These are phyloP conservation scores for Hamigera avellanea DNA, from an alignment of 495 filamentous ascomycete species.

Conservation along the genomic window DNA sequence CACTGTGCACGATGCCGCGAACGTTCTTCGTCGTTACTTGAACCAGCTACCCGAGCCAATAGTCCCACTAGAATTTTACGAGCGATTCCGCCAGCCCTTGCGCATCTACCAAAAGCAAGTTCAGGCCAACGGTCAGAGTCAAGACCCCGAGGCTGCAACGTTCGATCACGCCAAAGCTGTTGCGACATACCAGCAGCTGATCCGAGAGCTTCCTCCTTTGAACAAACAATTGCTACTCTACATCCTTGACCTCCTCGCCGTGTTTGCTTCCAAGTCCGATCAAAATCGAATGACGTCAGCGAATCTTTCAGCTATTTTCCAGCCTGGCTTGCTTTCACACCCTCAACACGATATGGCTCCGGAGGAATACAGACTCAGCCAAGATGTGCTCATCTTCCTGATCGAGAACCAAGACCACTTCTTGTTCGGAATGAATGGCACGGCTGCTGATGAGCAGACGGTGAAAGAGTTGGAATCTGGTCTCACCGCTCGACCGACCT, in stretches of 20 bases:
- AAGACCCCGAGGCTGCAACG: slow-evolving; percentile 29
- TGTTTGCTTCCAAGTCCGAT: slow-evolving; percentile 96
- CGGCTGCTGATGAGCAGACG: slow-evolving; percentile 76
- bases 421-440: slow-evolving; percentile 88
- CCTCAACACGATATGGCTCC: slow-evolving; percentile 92
- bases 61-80: slow-evolving; percentile 89
- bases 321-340: slow-evolving; percentile 90
- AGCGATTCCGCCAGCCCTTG: slow-evolving; percentile 77
- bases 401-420: slow-evolving; percentile 94
- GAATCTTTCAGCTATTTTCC: slow-evolving; percentile 96
- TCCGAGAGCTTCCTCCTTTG: slow-evolving; percentile 82
- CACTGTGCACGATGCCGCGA: slow-evolving; percentile 97
- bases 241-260: slow-evolving; percentile 92
- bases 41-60: slow-evolving; percentile 93
- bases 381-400: slow-evolving; percentile 94
- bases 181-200: slow-evolving; percentile 71
- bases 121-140: slow-evolving; percentile 11
- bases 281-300: slow-evolving; percentile 91
- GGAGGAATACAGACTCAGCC: slow-evolving; percentile 83
- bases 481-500: slow-evolving; percentile 41
- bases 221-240: slow-evolving; percentile 95
- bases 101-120: slow-evolving; percentile 63
- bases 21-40: slow-evolving; percentile 88
- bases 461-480: slow-evolving; percentile 70
- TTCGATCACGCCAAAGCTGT: slow-evolving; percentile 75